A percentile compares a stretch with the other conserved stretches of the same genome.
phyloP scores from a whole-genome alignment of 768 basidiomycete genomes.

The Termitomyces sp. region DNA sequence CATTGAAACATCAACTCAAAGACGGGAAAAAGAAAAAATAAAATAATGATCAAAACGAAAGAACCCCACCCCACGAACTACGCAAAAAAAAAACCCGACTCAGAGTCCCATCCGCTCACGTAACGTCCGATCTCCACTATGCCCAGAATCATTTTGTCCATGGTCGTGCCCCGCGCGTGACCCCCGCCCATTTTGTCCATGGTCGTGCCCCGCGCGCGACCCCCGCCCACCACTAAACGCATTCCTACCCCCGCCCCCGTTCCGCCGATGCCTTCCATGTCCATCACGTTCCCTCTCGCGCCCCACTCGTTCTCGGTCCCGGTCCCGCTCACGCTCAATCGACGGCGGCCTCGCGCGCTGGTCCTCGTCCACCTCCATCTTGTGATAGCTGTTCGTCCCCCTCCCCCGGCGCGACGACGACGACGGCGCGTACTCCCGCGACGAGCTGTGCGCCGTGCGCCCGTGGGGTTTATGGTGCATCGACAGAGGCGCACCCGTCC shows the following conservation, averaged over 20 bases:
- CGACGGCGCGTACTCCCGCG: constrained; percentile 18
- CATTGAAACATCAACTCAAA: neutral
- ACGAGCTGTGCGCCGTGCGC: neutral
- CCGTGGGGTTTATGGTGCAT: constrained; percentile 19
- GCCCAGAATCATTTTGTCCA: constrained; percentile 26
- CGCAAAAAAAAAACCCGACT: constrained; percentile 10
- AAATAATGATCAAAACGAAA: neutral
- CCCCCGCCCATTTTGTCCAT: constrained; percentile 26
- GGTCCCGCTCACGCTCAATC: constrained; percentile 24
- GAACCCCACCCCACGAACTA: neutral
- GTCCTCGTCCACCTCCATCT: constrained; percentile 56
- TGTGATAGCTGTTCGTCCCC: constrained; percentile 19
- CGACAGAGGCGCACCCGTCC: neutral
- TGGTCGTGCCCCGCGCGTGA: constrained; percentile 26
- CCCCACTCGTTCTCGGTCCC: constrained; percentile 25
- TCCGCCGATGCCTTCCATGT: constrained; percentile 28
- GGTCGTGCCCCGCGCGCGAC: constrained; percentile 25
- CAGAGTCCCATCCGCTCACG: constrained; percentile 79
- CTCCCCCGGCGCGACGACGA: constrained; percentile 10
- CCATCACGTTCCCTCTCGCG: constrained; percentile 27
- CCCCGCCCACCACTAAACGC: constrained; percentile 25
- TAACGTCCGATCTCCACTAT: constrained; percentile 70
- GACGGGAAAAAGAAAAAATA: too few relatives aligned
- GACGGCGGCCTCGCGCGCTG: constrained; percentile 36
- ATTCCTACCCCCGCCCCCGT: constrained; percentile 21